Base-by-base conservation (phyloP, 78 protist species). In the Dictyostelium citrinum region DNA sequence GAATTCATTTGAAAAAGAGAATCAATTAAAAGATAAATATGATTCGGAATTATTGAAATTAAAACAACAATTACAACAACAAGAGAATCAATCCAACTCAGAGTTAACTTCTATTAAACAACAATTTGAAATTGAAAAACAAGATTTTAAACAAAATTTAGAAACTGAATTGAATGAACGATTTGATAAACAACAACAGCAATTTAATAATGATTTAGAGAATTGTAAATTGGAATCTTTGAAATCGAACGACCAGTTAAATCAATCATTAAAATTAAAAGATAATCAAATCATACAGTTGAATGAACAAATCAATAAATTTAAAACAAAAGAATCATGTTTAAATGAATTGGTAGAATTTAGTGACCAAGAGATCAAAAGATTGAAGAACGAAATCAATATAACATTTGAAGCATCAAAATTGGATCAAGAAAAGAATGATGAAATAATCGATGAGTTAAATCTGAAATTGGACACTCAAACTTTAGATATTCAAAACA, bases 281-380 rank as follows among this genome's bases (percentile, higher is more conserved):
- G 22, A 22, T n/a, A 29, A 37, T 11, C 81, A 75, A 22, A 41
- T 75, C 7, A 22, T 24, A 41, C 60, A 41, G 41, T 39, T 41
- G 45, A 75, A 41, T 75, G 81, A 75, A 39, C 81, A 75, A 75
- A 75, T 75, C n/a, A 12, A 37, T 37, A 75, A 41, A 75, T 75
- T 10, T n/a, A 33, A 75, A 75, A n/a, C 43, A 3, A 70, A 70
- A 33, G 77, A 70, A 16, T 3, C 20, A 3, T 70, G 37, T 33
- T 33, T 70, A 70, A 29, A 16, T 9, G 81, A 33, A 22, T 29
- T 39, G 27, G n/a, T 75, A 1, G 58, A 75, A 22, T n/a, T 41
- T 37, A 39, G 41, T 22, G 37, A 75, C 1, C n/a, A 75, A 39
- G 46, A 41, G 24, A 41, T 29, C 17, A 31, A 39, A 16, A 27